These are phyloP conservation scores for Cornus controversa DNA, from an alignment of 148 eudicot genomes.

Conservation along the genomic window DNA sequence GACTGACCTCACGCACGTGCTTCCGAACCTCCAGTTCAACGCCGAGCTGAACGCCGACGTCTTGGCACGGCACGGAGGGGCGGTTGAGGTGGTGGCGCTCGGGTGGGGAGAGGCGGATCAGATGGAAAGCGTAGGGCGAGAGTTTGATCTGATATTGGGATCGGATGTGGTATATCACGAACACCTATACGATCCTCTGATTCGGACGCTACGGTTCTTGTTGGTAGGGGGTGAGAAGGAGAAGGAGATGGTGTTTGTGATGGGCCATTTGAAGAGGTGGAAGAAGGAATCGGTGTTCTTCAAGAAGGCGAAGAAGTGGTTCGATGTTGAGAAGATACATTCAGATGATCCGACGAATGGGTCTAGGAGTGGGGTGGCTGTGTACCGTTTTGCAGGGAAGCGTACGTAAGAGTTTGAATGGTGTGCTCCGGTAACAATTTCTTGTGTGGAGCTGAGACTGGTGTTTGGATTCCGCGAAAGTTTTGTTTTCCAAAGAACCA, in stretches of 20 bases:
- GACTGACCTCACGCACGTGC: constrained; percentile 72
- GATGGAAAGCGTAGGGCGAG: constrained; percentile 58
- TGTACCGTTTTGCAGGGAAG: constrained; percentile 54
- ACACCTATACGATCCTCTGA: constrained; percentile 60
- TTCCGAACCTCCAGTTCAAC: constrained; percentile 59
- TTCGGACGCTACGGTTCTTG: constrained; percentile 56
- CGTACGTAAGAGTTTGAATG: neutral
- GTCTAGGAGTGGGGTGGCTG: constrained; percentile 56
- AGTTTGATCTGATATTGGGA: constrained; percentile 60
- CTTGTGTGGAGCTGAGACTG: too few relatives aligned
- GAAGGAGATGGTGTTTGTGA: constrained; percentile 49
- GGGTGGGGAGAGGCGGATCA: constrained; percentile 61
- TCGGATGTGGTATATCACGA: constrained; percentile 88
- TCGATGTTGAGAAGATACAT: constrained; percentile 52
- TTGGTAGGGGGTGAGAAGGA: constrained; percentile 25
- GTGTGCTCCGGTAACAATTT: neutral
- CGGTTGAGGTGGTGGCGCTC: constrained; percentile 51
- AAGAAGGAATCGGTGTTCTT: constrained; percentile 76
- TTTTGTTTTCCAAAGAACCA: too few relatives aligned
- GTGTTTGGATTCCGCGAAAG: too few relatives aligned
- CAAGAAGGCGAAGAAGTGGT: constrained; percentile 66
- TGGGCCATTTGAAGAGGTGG: constrained; percentile 92
- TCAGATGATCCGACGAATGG: constrained; percentile 47
- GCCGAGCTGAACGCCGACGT: constrained; percentile 35
- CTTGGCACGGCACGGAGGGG: constrained; percentile 39